Evolutionary conservation across 805 yeast species (phyloP).

Genomic region (Wickerhamomyces chaumierensis): DNA sequence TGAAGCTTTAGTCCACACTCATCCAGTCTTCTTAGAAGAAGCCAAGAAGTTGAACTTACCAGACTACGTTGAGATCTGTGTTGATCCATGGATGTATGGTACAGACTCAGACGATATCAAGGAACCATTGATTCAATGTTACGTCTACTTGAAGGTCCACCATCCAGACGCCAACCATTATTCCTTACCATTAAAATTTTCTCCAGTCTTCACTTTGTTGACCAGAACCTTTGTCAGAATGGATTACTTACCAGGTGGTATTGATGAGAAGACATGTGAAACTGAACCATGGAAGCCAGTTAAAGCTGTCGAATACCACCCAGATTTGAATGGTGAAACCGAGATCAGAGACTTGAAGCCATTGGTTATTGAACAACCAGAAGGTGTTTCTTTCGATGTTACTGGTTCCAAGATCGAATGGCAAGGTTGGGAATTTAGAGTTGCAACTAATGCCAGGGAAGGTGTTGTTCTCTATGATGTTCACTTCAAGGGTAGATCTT

Average conservation of each 20-base stretch:
- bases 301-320: constrained; percentile 59
- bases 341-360: constrained; percentile 52
- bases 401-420: constrained; percentile 53
- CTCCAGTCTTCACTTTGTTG: constrained; percentile 60
- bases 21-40: constrained; percentile 53
- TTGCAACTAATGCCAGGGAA: constrained; percentile 61
- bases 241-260: constrained; percentile 65
- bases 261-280: constrained; percentile 41
- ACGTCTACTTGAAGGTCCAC: constrained; percentile 61
- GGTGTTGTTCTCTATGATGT: constrained; percentile 70
- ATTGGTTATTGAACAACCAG: constrained; percentile 60
- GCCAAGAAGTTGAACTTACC: constrained; percentile 60
- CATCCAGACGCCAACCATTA: constrained; percentile 69
- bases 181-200: constrained; percentile 60
- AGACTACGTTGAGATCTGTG: constrained; percentile 34
- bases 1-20: constrained; percentile 13
- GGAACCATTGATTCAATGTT: constrained; percentile 58
- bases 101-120: constrained; percentile 43
- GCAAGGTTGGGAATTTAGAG: constrained; percentile 82
- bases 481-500: constrained; percentile 64
- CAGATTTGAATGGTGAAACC: constrained; percentile 48
- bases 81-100: constrained; percentile 84
- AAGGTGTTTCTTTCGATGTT: constrained; percentile 61
- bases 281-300: constrained; percentile 54
- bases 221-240: constrained; percentile 54